phyloP scores from a whole-genome alignment of 208 protist genomes.

The Acanthamoeba healyi region DNA sequence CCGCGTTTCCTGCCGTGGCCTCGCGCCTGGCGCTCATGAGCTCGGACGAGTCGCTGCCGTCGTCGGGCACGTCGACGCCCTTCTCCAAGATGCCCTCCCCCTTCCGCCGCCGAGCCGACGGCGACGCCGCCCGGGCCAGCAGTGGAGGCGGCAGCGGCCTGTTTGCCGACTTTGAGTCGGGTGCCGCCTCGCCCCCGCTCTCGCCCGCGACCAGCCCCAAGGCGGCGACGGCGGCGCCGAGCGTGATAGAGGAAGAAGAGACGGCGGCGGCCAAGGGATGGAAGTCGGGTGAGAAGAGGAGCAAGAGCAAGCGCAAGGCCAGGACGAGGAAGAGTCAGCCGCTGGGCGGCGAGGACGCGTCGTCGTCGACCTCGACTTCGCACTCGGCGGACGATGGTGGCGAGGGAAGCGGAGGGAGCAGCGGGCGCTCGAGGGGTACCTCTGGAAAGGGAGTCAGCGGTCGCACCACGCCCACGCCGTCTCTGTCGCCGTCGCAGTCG shows the following conservation, averaged over 20 bases:
- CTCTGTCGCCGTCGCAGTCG: too few species aligned
- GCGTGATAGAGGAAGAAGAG: background rate
- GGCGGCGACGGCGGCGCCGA: background rate
- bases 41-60: background rate
- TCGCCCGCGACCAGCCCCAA: background rate
- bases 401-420: too few species aligned
- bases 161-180: background rate
- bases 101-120: background rate
- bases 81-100: conserved; percentile 61
- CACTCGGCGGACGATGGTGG: too few species aligned
- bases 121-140: background rate
- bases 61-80: background rate
- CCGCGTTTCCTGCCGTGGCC: background rate
- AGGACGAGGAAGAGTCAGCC: too few species aligned
- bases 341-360: too few species aligned
- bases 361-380: too few species aligned
- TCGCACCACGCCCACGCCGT: background rate
- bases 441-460: background rate
- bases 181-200: background rate
- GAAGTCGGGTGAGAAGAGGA: too few species aligned
- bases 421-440: too few species aligned
- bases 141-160: background rate
- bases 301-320: too few species aligned
- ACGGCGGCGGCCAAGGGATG: too few species aligned
- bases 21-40: background rate